Evolutionary conservation across 148 eudicot genomes (phyloP).

Genomic region (Cornus florida): DNA sequence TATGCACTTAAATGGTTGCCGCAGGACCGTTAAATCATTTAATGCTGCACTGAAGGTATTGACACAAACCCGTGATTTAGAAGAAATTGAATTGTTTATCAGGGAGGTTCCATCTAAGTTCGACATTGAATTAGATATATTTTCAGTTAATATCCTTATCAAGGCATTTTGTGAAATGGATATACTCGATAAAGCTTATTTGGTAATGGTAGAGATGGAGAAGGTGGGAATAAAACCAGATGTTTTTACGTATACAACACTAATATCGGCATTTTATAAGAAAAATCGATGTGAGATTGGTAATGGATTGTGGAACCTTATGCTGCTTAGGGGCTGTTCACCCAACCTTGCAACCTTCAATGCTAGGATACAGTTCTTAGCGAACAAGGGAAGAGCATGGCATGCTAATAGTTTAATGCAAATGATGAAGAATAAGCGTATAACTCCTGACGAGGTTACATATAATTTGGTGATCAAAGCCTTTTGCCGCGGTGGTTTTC

Average conservation of each 20-base stretch:
- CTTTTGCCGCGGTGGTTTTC: conserved; percentile 60
- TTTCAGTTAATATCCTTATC: conserved; percentile 66
- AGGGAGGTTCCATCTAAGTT: conserved; percentile 38
- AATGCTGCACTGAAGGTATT: conserved; percentile 78
- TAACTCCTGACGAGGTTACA: conserved; percentile 69
- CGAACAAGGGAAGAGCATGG: conserved; percentile 65
- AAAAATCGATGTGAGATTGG: conserved; percentile 54
- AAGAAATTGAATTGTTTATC: conserved; percentile 44
- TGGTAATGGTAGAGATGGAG: conserved; percentile 66
- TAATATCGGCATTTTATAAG: conserved; percentile 72
- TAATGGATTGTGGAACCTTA: conserved; percentile 86
- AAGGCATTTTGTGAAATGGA: conserved; percentile 68
- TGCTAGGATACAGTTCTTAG: conserved; percentile 80
- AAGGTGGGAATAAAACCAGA: conserved; percentile 61
- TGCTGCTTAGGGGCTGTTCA: conserved; percentile 65
- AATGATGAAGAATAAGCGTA: conserved; percentile 45
- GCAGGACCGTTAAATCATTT: conserved; percentile 65
- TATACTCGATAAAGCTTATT: conserved; percentile 52
- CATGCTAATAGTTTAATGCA: conserved; percentile 63
- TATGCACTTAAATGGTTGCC: conserved; percentile 74
- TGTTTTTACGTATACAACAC: conserved; percentile 77
- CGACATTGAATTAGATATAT: conserved; percentile 53
- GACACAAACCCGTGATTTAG: conserved; percentile 47
- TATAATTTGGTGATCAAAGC: conserved; percentile 91
- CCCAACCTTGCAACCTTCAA: conserved; percentile 87